phyloP scores from a whole-genome alignment of 306 rosid species.

The Cucurbita ficifolia region DNA sequence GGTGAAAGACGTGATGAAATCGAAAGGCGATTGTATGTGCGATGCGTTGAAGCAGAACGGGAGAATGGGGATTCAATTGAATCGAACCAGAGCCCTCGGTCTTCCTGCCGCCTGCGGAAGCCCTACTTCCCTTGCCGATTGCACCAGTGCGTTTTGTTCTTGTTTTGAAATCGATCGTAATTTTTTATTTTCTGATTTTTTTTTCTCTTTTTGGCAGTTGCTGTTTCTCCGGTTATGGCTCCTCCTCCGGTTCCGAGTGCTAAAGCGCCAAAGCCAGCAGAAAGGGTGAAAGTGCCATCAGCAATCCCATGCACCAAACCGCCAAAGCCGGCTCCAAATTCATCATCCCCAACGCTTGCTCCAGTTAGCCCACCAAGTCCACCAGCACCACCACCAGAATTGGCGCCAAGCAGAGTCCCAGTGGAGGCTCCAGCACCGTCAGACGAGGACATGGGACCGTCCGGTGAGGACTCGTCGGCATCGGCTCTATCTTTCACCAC shows the following conservation, averaged over 20 bases:
- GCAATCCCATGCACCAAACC: background rate
- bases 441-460: background rate
- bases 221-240: background rate
- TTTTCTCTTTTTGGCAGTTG: background rate
- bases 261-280: background rate
- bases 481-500: background rate
- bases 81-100: background rate
- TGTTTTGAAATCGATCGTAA: background rate
- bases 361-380: background rate
- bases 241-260: background rate
- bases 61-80: background rate
- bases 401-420: background rate
- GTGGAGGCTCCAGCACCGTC: background rate
- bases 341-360: background rate
- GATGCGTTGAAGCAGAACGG: background rate
- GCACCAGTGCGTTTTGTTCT: background rate
- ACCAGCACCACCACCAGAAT: background rate
- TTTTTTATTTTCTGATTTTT: background rate
- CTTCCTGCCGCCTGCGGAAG: background rate
- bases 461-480: background rate
- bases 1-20: background rate
- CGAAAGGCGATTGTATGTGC: background rate
- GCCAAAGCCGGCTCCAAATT: background rate
- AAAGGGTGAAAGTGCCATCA: no score
- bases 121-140: background rate